phyloP scores from a whole-genome alignment of 495 filamentous ascomycete genomes.

The Staphylotrichum longicolle region DNA sequence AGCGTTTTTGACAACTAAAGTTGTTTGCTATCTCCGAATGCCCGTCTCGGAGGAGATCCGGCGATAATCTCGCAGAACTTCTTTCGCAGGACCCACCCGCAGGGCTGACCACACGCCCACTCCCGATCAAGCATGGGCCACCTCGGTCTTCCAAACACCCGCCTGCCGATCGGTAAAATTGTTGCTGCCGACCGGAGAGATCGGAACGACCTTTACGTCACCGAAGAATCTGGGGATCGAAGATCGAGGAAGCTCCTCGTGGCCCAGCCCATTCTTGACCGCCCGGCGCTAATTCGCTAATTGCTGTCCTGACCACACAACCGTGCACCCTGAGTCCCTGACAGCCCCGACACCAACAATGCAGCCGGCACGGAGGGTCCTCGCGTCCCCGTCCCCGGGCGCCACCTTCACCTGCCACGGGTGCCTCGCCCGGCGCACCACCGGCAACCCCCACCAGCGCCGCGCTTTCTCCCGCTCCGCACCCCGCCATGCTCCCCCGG shows the following conservation, averaged over 20 bases:
- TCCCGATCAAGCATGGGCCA: neutral
- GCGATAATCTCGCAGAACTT: neutral
- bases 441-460: constrained; percentile 12
- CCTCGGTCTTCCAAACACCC: constrained; percentile 9
- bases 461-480: constrained; percentile 14
- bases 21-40: constrained; percentile 2
- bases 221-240: neutral
- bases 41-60: neutral
- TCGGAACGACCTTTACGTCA: constrained; percentile 11
- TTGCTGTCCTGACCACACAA: too few relatives aligned
- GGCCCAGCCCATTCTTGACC: too few relatives aligned
- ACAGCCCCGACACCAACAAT: neutral
- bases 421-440: constrained; percentile 15
- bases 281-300: too few relatives aligned
- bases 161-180: constrained; percentile 14
- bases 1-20: neutral
- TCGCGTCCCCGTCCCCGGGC: constrained; percentile 11
- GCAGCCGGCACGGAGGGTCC: constrained; percentile 7
- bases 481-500: constrained; percentile 20
- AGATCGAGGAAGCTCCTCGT: neutral
- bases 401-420: constrained; percentile 13
- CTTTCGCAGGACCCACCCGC: neutral
- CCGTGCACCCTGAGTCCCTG: neutral
- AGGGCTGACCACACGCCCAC: neutral
- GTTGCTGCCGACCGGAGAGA: constrained; percentile 6